Conservation (phyloP, 2,329 filamentous ascomycete species). For the Myriosclerotinia scirpicola region DNA sequence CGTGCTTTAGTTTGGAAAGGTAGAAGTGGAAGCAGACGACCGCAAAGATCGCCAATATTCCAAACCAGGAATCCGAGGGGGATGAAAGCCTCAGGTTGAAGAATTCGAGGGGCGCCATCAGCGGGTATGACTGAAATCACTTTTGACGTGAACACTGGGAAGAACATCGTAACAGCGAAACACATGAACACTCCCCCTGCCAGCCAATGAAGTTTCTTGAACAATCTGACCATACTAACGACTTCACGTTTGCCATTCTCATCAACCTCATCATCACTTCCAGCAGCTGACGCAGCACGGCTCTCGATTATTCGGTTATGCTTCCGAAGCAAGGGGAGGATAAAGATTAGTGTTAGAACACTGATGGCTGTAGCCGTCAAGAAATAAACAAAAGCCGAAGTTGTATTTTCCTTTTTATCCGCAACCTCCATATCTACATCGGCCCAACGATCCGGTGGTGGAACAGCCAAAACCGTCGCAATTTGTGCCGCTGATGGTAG, state of each 20-base stretch:
- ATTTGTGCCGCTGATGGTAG: constrained; percentile 87
- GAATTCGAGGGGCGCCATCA: constrained; percentile 53
- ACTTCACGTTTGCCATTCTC: constrained; percentile 47
- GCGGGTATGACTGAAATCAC: constrained; percentile 51
- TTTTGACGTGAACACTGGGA: constrained; percentile 83
- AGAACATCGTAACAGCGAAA: constrained; percentile 88
- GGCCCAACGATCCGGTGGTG: constrained; percentile 44
- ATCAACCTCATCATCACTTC: constrained; percentile 54
- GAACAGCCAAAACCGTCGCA: constrained; percentile 70
- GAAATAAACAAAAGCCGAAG: constrained; percentile 87
- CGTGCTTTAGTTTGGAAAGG: constrained; percentile 58
- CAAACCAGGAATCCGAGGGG: constrained; percentile 88
- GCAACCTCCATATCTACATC: constrained; percentile 28
- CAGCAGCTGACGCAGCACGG: constrained; percentile 53
- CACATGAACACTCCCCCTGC: constrained; percentile 75
- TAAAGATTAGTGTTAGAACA: constrained; percentile 65
- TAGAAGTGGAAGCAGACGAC: constrained; percentile 66
- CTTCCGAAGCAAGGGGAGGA: constrained; percentile 68
- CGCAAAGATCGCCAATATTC: constrained; percentile 84
- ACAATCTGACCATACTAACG: constrained; percentile 63
- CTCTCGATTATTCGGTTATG: constrained; percentile 55
- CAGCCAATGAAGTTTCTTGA: constrained; percentile 77
- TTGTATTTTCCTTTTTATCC: constrained; percentile 50
- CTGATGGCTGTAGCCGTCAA: constrained; percentile 81
- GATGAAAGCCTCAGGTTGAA: constrained; percentile 77